These are phyloP conservation scores for Ricinus communis DNA, from an alignment of 345 rosid genomes.

Conservation along the genomic window DNA sequence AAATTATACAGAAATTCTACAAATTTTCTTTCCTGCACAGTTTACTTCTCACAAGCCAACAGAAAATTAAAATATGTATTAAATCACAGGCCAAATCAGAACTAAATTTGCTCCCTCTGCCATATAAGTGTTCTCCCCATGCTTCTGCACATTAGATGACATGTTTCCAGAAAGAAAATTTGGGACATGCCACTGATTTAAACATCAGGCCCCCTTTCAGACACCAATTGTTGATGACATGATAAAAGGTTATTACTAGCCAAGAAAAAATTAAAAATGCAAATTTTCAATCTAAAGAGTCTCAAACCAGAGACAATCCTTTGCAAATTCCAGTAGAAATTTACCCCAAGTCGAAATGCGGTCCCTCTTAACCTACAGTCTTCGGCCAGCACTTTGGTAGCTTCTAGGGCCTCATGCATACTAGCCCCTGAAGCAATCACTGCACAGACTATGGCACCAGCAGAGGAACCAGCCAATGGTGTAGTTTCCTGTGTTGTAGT, in stretches of 20 bases:
- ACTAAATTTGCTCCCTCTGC: background rate
- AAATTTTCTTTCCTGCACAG: background rate
- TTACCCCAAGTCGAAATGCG: slow-evolving; percentile 94
- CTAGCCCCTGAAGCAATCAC: slow-evolving; percentile 75
- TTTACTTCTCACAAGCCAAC: background rate
- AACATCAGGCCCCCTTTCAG: background rate
- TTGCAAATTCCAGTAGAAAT: slow-evolving; percentile 15
- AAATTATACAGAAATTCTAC: background rate
- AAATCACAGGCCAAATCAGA: background rate
- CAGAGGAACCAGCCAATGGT: slow-evolving; percentile 92
- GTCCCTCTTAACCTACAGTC: slow-evolving; percentile 85
- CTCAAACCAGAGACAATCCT: background rate
- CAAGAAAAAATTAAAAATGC: background rate
- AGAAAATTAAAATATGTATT: background rate
- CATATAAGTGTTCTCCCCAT: background rate
- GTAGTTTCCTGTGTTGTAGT: slow-evolving; percentile 64
- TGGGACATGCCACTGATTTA: background rate
- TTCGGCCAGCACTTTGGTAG: slow-evolving; percentile 68
- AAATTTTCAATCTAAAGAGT: background rate
- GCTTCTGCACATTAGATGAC: background rate
- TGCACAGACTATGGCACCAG: slow-evolving; percentile 90
- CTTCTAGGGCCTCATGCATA: slow-evolving; percentile 69
- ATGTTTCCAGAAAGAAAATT: background rate
- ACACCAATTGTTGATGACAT: background rate
- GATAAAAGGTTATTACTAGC: background rate